Evolutionary conservation across 176 grass and related monocot genomes (phyloP).

Genomic region (Echinochloa phyllopogon): DNA sequence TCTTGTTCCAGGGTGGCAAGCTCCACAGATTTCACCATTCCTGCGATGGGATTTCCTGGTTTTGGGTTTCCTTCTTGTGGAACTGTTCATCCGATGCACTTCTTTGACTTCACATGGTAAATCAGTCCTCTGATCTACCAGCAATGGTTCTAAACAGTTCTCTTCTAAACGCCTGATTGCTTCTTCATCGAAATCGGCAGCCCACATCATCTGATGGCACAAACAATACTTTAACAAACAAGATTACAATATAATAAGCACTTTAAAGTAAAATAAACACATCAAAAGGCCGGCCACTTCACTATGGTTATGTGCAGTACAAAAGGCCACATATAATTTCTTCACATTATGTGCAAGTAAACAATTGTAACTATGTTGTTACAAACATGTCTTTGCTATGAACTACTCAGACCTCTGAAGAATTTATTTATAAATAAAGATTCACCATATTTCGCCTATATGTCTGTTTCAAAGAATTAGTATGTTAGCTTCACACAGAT

Average conservation of each 20-base stretch:
- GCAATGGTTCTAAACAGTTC: constrained; percentile 78
- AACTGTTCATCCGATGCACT: constrained; percentile 50
- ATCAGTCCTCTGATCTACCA: constrained; percentile 55
- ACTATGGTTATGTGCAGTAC: neutral
- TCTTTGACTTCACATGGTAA: constrained; percentile 59
- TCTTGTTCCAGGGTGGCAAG: constrained; percentile 55
- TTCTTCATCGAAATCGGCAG: constrained; percentile 98
- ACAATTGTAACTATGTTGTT: constrained; percentile 9
- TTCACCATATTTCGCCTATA: neutral
- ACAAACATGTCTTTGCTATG: constrained; percentile 6
- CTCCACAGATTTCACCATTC: constrained; percentile 61
- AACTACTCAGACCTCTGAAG: constrained; percentile 7
- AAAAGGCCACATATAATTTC: neutral
- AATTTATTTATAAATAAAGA: constrained; percentile 22
- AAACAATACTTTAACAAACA: constrained; percentile 25
- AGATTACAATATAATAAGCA: constrained; percentile 8
- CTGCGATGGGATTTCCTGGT: constrained; percentile 45
- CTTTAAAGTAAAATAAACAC: neutral
- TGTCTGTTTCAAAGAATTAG: constrained; percentile 14
- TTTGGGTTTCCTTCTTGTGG: constrained; percentile 68
- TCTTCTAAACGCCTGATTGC: constrained; percentile 63
- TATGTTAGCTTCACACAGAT: neutral
- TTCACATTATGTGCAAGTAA: constrained; percentile 15
- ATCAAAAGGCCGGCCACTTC: neutral
- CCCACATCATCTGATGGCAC: constrained; percentile 97